These are phyloP conservation scores for Paecilomyces dactylethromorphus DNA, from an alignment of 2,329 filamentous ascomycete genomes.

Conservation along the genomic window DNA sequence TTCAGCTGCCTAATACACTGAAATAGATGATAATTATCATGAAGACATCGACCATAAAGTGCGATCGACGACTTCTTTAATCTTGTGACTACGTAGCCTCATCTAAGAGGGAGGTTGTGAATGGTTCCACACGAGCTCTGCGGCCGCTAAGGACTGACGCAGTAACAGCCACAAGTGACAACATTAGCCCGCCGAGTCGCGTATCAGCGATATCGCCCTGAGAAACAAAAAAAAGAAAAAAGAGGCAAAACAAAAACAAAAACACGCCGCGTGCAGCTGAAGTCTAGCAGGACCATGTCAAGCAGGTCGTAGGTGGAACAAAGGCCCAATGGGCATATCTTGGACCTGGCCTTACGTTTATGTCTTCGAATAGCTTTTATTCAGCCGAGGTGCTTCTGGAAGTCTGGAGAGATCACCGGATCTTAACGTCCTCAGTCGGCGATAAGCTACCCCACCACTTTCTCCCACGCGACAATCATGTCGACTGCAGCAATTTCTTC, in stretches of 20 bases:
- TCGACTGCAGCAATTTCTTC: slow-evolving; percentile 8
- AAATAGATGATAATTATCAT: background rate
- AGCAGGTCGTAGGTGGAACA: background rate
- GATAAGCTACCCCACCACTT: background rate
- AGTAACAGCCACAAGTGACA: background rate
- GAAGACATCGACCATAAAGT: background rate
- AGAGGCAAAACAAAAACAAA: no score
- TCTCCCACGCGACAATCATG: background rate
- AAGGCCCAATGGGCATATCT: background rate
- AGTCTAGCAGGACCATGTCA: background rate
- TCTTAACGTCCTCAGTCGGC: background rate
- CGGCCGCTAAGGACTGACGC: background rate
- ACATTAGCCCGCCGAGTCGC: background rate
- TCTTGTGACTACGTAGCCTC: background rate
- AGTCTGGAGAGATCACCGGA: background rate
- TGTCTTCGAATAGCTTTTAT: background rate
- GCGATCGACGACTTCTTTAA: background rate
- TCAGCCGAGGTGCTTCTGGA: background rate
- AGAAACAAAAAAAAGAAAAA: background rate
- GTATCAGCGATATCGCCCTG: background rate
- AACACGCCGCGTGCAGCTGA: background rate
- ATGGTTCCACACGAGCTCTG: background rate
- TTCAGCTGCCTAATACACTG: background rate
- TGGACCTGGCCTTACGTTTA: background rate
- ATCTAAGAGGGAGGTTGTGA: background rate